Evolutionary conservation across 2,329 filamentous ascomycete species (phyloP).

Genomic region (Cryphonectria carpinicola): DNA sequence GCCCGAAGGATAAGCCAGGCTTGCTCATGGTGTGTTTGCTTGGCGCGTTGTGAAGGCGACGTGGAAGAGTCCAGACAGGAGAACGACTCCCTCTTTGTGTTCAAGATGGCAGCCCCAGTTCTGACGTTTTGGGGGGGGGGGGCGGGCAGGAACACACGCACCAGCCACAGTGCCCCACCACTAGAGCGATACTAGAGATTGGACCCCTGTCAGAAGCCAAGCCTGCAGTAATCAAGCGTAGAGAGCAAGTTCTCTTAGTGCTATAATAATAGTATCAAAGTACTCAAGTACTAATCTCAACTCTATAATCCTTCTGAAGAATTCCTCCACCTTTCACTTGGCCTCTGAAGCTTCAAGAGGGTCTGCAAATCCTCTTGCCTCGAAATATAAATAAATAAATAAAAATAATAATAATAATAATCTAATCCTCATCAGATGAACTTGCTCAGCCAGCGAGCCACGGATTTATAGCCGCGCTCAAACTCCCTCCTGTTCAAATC

Average conservation of each 20-base stretch:
- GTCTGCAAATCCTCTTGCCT: not conserved
- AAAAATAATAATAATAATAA: too few relatives aligned
- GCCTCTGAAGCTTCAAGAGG: not conserved
- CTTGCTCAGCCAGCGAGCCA: constrained; percentile 48
- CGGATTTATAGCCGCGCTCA: constrained; percentile 52
- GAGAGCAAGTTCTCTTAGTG: not conserved
- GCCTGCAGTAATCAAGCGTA: not conserved
- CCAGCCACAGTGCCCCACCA: constrained; percentile 25
- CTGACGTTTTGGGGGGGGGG: constrained; percentile 11
- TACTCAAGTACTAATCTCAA: not conserved
- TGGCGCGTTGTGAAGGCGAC: not conserved
- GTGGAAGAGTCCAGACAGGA: not conserved
- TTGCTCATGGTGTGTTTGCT: constrained; percentile 47
- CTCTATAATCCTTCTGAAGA: not conserved
- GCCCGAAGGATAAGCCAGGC: constrained; percentile 55
- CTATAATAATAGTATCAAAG: not conserved
- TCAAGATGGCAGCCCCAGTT: not conserved
- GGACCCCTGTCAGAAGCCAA: not conserved
- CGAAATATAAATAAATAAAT: not conserved
- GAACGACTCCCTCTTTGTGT: too few relatives aligned
- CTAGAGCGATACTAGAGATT: not conserved
- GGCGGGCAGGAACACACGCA: constrained; percentile 7
- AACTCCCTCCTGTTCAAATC: constrained; percentile 51
- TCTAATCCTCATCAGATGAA: constrained; percentile 31
- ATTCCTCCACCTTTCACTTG: not conserved